Evolutionary conservation across 2,329 filamentous ascomycete genomes (phyloP).

Genomic region (Nemania bipapillata): DNA sequence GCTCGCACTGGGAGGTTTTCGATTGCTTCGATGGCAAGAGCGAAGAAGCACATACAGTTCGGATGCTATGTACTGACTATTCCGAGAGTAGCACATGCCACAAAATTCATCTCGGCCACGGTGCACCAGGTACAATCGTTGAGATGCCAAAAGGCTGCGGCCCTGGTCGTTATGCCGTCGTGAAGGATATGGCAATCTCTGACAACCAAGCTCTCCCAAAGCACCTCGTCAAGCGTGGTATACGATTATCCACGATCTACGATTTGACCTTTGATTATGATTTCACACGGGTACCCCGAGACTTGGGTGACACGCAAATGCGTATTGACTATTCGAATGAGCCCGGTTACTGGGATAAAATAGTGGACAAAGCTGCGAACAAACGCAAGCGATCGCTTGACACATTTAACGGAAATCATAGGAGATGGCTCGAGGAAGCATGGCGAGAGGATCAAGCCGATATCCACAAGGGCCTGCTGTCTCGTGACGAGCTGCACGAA

Average conservation of each 20-base stretch:
- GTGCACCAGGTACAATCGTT: constrained; percentile 54
- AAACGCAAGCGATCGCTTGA: no score
- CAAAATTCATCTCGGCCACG: constrained; percentile 53
- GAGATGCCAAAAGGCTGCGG: constrained; percentile 57
- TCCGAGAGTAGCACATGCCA: constrained; percentile 53
- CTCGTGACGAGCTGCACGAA: constrained; percentile 49
- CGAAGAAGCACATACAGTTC: constrained; percentile 51
- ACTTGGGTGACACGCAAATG: constrained; percentile 50
- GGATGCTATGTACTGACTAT: constrained; percentile 54
- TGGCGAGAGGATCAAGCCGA: constrained; percentile 54
- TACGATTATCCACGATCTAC: constrained; percentile 42
- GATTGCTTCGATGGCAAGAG: constrained; percentile 49
- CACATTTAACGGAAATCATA: constrained; percentile 49
- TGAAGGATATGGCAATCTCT: constrained; percentile 46
- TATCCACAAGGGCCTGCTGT: constrained; percentile 45
- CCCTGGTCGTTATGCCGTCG: constrained; percentile 55
- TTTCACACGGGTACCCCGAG: constrained; percentile 51
- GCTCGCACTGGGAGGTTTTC: constrained; percentile 59
- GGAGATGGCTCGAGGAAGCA: constrained; percentile 55
- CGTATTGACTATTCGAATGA: constrained; percentile 57
- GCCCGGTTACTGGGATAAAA: constrained; percentile 52
- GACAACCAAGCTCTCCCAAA: constrained; percentile 43
- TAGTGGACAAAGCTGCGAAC: constrained; percentile 47
- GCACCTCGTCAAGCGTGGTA: constrained; percentile 39
- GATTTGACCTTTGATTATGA: constrained; percentile 57